phyloP scores from a whole-genome alignment of 495 filamentous ascomycete species.

The Sphaerosporella brunnea region DNA sequence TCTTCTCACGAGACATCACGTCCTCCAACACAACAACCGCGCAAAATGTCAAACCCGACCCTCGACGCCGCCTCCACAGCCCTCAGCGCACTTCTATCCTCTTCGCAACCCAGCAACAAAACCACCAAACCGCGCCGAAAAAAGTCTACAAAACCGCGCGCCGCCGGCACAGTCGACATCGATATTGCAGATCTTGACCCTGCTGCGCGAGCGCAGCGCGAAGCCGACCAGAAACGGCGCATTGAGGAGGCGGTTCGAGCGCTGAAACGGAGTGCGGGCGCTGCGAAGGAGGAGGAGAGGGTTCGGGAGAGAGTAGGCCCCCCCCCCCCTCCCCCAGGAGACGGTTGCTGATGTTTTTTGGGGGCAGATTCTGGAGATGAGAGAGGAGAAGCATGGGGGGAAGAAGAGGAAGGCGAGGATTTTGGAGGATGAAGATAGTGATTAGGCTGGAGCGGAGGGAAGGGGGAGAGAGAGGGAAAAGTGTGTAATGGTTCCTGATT shows the following conservation, averaged over 20 bases:
- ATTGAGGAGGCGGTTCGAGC: background rate
- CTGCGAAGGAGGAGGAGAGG: background rate
- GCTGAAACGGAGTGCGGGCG: background rate
- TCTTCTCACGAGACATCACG: background rate
- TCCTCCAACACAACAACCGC: too few species aligned
- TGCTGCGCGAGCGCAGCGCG: background rate
- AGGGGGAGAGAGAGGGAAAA: background rate
- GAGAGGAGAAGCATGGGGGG: background rate
- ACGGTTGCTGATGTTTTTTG: background rate
- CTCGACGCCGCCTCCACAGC: constrained; percentile 2
- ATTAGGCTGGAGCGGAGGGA: background rate
- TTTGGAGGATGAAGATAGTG: background rate
- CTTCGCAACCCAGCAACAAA: background rate
- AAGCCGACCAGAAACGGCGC: background rate
- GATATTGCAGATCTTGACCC: background rate
- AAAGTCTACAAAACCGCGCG: background rate
- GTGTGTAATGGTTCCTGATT: too few species aligned
- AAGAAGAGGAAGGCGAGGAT: constrained; percentile 3
- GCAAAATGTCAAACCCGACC: background rate
- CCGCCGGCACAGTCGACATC: background rate
- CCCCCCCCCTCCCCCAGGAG: too few species aligned
- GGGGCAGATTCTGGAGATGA: constrained; percentile 3
- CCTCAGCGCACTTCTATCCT: background rate
- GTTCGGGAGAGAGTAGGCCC: constrained; percentile 5
- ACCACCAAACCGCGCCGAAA: background rate